These are phyloP conservation scores for Cercospora brassicicola DNA, from an alignment of 2,329 filamentous ascomycete genomes.

Conservation along the genomic window DNA sequence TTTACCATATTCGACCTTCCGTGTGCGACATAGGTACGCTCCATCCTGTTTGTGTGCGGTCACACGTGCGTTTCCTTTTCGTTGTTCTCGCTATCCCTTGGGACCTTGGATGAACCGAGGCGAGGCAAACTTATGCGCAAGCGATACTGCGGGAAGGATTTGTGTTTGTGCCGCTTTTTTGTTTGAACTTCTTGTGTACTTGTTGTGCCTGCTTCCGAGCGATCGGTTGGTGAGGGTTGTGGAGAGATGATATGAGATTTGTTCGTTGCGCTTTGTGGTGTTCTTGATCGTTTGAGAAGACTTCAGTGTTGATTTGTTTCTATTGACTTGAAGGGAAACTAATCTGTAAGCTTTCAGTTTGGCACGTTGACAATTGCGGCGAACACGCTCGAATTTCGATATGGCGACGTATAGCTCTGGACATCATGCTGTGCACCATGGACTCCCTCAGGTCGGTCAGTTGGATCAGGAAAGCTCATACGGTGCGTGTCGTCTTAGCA, in stretches of 20 bases:
- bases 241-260: neutral
- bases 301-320: neutral
- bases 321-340: neutral
- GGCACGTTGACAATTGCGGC: neutral
- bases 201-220: neutral
- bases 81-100: neutral
- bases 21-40: constrained; percentile 29
- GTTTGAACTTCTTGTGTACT: neutral
- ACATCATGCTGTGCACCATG: constrained; percentile 19
- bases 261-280: neutral
- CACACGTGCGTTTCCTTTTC: neutral
- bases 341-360: neutral
- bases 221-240: neutral
- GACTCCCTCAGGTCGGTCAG: constrained; percentile 14
- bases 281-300: neutral
- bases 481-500: constrained; percentile 17
- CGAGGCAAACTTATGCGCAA: neutral
- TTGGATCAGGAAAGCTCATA: constrained; percentile 20
- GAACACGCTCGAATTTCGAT: neutral
- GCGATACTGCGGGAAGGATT: neutral
- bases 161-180: neutral
- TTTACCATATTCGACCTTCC: constrained; percentile 16
- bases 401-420: constrained; percentile 25
- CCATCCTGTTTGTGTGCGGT: neutral
- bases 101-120: neutral